Evolutionary conservation across 2,329 filamentous ascomycete genomes (phyloP).

Genomic region (Phaeosphaeriaceae sp.): DNA sequence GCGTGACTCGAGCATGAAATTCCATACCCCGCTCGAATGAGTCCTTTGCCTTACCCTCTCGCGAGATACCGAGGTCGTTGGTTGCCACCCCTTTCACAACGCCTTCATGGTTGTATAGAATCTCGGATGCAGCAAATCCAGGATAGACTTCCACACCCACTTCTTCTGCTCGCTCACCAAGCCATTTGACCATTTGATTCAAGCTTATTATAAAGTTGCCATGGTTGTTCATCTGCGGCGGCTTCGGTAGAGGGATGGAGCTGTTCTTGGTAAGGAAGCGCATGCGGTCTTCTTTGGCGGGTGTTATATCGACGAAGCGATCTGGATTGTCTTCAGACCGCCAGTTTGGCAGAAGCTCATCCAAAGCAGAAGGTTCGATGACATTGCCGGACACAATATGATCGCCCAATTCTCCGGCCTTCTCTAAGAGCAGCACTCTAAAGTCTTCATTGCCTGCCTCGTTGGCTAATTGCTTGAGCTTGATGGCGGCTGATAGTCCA

Average conservation of each 20-base stretch:
- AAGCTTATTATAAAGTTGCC: constrained; percentile 97
- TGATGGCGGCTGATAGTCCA: constrained; percentile 89
- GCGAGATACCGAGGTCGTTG: constrained; percentile 86
- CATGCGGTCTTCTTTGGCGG: constrained; percentile 86
- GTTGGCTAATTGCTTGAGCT: constrained; percentile 92
- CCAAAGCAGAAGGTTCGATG: constrained; percentile 83
- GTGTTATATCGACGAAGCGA: constrained; percentile 85
- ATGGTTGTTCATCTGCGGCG: constrained; percentile 97
- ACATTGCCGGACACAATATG: constrained; percentile 97
- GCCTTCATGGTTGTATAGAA: constrained; percentile 85
- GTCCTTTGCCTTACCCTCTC: constrained; percentile 84
- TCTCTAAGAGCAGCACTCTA: constrained; percentile 88
- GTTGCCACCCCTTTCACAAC: constrained; percentile 94
- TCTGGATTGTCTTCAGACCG: constrained; percentile 84
- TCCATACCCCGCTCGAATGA: constrained; percentile 97
- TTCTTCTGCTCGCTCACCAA: constrained; percentile 96
- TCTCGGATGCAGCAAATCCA: constrained; percentile 91
- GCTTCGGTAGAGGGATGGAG: constrained; percentile 80
- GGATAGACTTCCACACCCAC: constrained; percentile 94
- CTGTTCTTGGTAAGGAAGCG: constrained; percentile 85
- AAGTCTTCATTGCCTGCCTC: constrained; percentile 96
- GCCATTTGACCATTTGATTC: constrained; percentile 94
- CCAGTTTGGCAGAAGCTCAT: constrained; percentile 95
- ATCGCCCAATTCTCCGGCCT: constrained; percentile 91
- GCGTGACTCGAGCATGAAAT: constrained; percentile 89